Evolutionary conservation across 2,329 filamentous ascomycete genomes (phyloP), one percentile per base, ranked within the genome.

Genomic region (Leptographium wingfieldii): DNA sequence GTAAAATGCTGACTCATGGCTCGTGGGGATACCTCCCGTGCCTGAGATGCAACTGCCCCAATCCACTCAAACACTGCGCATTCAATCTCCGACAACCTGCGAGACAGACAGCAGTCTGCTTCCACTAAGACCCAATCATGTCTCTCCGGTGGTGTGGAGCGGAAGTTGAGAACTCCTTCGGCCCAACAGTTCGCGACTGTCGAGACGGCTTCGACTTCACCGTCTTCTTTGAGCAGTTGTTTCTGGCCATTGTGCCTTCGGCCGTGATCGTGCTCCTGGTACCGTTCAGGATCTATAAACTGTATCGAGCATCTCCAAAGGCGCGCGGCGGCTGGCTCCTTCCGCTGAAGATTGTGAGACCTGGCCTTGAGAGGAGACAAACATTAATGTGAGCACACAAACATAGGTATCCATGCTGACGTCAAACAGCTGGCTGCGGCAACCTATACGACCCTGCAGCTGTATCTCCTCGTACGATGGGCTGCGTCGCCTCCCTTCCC

Each of bases 201-300:
- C 53, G 58, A 9, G 57, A 35, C 22, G 51, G 49, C 22, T 58
- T 77, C 59, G 80, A 83, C 66, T 76, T 80, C 55, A 77, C 76
- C 3, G 67, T 82, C 16, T 73, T 76, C n/a, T 72, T 82, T 55
- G 71, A 74, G 62, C 70, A 73, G 29, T 69, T 67, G 35, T 64
- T 73, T 55, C 67, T 74, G 48, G 65, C 69, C 43, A 66, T 69
- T 57, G 31, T 65, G 27, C 72, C 71, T 1, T 68, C 69, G 10
- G 65, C 64, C 16, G 48, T 70, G 43, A 63, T 73, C 10, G 57
- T 74, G 5, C 29, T 73, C 10, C 63, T 64, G 5, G 70, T 65
- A 1, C 72, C 71, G 0, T 35, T 72, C n/a, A 69, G 71, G 19
- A 63, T 72, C 38, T 46, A 64, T 6, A 63, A 60, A 14, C 68